phyloP scores from a whole-genome alignment of 495 filamentous ascomycete species.

The Elasticomyces elasticus region DNA sequence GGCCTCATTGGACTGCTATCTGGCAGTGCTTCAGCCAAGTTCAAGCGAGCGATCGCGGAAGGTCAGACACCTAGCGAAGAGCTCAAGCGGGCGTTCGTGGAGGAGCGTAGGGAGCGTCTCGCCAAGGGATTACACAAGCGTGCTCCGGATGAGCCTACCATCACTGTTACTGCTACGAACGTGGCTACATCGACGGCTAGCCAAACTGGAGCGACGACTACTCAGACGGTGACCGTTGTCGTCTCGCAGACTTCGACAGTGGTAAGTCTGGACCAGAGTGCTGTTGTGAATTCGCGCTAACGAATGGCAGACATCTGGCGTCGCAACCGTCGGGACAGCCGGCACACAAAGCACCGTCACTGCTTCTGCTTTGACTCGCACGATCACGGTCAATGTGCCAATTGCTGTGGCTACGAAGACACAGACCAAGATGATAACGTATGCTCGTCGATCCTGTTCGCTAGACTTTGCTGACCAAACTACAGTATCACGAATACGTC shows the following conservation, averaged over 20 bases:
- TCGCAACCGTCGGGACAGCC: not conserved
- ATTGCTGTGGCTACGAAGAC: not conserved
- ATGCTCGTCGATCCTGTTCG: not conserved
- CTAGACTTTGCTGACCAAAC: not conserved
- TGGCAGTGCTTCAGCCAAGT: constrained; percentile 6
- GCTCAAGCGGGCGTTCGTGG: not conserved
- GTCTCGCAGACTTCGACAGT: not conserved
- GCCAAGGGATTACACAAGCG: constrained; percentile 19
- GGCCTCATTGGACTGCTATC: not conserved
- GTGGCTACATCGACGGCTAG: constrained; percentile 9
- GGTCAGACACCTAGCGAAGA: not conserved
- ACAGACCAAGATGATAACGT: not conserved
- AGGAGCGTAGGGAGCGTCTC: not conserved
- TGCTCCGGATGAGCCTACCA: constrained; percentile 25
- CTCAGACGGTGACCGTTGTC: not conserved
- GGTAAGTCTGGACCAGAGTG: too few species aligned
- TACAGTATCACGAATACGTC: not conserved
- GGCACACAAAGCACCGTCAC: not conserved
- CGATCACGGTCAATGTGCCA: not conserved
- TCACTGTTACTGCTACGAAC: constrained; percentile 23
- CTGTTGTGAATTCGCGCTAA: too few species aligned
- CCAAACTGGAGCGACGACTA: not conserved
- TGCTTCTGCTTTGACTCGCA: not conserved
- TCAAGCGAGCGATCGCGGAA: constrained; percentile 8
- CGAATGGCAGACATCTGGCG: not conserved